phyloP scores from a whole-genome alignment of 768 basidiomycete genomes.

The Saitozyma podzolica region DNA sequence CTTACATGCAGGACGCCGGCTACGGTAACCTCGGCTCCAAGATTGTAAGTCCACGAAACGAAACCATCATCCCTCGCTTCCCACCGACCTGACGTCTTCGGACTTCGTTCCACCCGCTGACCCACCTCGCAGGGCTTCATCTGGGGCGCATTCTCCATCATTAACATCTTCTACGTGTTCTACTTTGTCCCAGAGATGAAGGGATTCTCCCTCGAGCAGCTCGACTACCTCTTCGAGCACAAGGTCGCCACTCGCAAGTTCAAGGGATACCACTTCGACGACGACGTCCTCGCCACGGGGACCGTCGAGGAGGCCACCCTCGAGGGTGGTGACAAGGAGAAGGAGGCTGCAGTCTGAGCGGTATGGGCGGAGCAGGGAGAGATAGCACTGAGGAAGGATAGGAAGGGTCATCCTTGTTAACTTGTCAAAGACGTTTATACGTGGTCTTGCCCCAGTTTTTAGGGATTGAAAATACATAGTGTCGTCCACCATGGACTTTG shows the following conservation, averaged over 20 bases:
- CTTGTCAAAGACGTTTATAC: not conserved
- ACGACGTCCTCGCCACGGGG: conserved; percentile 7
- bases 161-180: conserved; percentile 23
- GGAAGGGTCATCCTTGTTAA: too few species aligned
- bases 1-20: conserved; percentile 36
- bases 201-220: conserved; percentile 32
- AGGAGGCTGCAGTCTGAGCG: too few species aligned
- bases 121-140: conserved; percentile 13
- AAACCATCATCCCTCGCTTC: too few species aligned
- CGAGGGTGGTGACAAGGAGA: too few species aligned
- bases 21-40: conserved; percentile 39
- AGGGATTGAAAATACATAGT: too few species aligned
- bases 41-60: conserved; percentile 12
- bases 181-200: conserved; percentile 38
- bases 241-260: conserved; percentile 15
- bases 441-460: too few species aligned
- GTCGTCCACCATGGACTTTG: too few species aligned
- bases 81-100: too few species aligned
- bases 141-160: conserved; percentile 30
- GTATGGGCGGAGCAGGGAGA: too few species aligned
- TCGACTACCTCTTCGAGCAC: conserved; percentile 35
- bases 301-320: too few species aligned
- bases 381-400: too few species aligned
- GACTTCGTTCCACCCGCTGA: too few species aligned
- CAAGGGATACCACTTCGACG: conserved; percentile 15